phyloP scores from a whole-genome alignment of 2,329 filamentous ascomycete species.

The Didymella arachidicola region DNA sequence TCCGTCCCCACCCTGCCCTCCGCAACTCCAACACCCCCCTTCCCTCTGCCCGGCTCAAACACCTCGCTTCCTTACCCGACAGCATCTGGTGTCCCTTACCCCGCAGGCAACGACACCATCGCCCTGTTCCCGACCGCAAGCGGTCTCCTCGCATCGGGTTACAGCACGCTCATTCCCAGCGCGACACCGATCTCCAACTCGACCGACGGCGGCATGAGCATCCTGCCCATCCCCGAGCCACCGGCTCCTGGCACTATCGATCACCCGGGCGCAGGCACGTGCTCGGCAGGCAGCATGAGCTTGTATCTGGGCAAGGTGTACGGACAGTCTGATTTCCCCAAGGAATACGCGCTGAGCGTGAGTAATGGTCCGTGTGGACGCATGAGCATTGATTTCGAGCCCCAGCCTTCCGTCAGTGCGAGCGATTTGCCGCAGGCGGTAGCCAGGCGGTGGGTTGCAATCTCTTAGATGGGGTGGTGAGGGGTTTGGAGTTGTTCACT shows the following conservation, averaged over 20 bases:
- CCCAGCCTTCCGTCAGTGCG: background rate
- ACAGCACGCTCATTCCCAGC: conserved; percentile 5
- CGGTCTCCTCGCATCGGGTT: conserved; percentile 1
- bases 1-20: conserved; percentile 9
- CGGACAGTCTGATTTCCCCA: conserved; percentile 27
- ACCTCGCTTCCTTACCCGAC: conserved; percentile 6
- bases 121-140: conserved; percentile 13
- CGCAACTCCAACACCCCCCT: conserved; percentile 5
- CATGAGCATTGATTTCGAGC: conserved; percentile 20
- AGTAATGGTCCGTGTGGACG: conserved; percentile 38
- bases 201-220: conserved; percentile 4
- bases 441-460: conserved; percentile 2
- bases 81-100: conserved; percentile 10
- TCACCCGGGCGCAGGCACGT: conserved; percentile 1
- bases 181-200: conserved; percentile 11
- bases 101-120: conserved; percentile 11
- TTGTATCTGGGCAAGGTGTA: conserved; percentile 32
- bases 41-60: conserved; percentile 15
- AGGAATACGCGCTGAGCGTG: conserved; percentile 26
- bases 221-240: conserved; percentile 10
- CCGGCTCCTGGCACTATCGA: conserved; percentile 9
- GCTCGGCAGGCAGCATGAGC: conserved; percentile 22
- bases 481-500: too few species aligned
- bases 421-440: background rate
- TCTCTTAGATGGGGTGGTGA: background rate